A percentile compares a stretch with the other conserved stretches of the same genome.
phyloP scores from a whole-genome alignment of 345 rosid species.

The Hevea brasiliensis region DNA sequence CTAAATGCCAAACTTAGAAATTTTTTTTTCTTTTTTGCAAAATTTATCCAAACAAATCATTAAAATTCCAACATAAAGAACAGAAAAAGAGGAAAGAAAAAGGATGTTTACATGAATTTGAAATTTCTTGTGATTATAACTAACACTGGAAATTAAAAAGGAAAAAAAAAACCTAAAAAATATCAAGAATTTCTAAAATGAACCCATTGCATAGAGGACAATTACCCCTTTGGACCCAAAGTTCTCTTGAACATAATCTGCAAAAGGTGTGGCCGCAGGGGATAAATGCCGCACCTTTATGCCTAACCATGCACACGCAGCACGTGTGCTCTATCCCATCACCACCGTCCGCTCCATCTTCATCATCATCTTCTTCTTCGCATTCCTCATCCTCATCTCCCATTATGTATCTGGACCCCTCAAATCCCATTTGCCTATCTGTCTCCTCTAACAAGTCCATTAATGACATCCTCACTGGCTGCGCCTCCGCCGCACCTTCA shows the following conservation, averaged over 20 bases:
- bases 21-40: background rate
- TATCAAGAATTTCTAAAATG: conserved; percentile 78
- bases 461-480: conserved; percentile 69
- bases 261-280: conserved; percentile 95
- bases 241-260: conserved; percentile 88
- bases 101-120: conserved; percentile 10
- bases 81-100: background rate
- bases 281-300: conserved; percentile 77
- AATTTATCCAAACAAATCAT: background rate
- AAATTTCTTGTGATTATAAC: background rate
- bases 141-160: background rate
- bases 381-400: conserved; percentile 37
- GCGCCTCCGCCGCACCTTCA: conserved; percentile 13
- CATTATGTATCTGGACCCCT: conserved; percentile 54
- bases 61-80: no score
- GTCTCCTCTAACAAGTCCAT: conserved; percentile 90
- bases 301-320: conserved; percentile 83
- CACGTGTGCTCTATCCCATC: conserved; percentile 56
- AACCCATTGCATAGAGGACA: conserved; percentile 88
- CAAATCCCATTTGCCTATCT: conserved; percentile 63
- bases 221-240: conserved; percentile 76
- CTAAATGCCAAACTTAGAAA: conserved; percentile 5
- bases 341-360: conserved; percentile 20
- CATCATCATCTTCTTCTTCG: conserved; percentile 42
- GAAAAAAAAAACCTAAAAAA: conserved; percentile 42